A percentile compares a stretch with the other conserved stretches of the same genome.
Conservation (phyloP, 768 basidiomycete species). For the Boletus patriciae region DNA sequence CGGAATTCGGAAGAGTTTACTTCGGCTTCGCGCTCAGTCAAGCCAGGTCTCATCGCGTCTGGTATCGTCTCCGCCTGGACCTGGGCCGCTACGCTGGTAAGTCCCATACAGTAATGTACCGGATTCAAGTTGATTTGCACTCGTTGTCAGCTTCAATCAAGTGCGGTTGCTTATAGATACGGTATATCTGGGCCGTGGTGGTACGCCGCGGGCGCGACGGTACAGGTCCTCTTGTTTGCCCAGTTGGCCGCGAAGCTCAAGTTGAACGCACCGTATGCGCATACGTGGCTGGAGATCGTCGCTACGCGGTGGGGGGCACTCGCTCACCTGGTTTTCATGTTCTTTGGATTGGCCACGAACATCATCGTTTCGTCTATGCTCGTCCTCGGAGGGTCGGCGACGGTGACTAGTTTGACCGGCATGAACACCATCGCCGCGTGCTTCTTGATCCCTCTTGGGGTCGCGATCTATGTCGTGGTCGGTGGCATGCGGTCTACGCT, state of each 20-base stretch:
- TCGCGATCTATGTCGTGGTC: conserved; percentile 84
- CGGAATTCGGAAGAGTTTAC: conserved; percentile 82
- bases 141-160: conserved; percentile 62
- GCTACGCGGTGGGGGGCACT: conserved; percentile 73
- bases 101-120: conserved; percentile 1
- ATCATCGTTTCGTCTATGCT: conserved; percentile 89
- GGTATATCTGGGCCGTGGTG: conserved; percentile 88
- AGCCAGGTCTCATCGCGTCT: conserved; percentile 88
- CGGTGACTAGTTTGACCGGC: conserved; percentile 83
- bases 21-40: conserved; percentile 78
- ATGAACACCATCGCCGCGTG: conserved; percentile 90
- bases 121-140: not conserved
- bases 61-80: conserved; percentile 95
- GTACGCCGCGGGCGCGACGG: conserved; percentile 88
- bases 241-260: conserved; percentile 91
- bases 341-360: conserved; percentile 91
- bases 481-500: conserved; percentile 87
- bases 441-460: conserved; percentile 87
- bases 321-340: conserved; percentile 84
- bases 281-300: conserved; percentile 89
- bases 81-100: conserved; percentile 76
- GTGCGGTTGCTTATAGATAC: conserved; percentile 82
- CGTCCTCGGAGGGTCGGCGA: conserved; percentile 79
- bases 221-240: conserved; percentile 90
- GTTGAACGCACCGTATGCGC: conserved; percentile 83